Evolutionary conservation across 1,284 basidiomycete genomes (phyloP), one percentile per base, ranked within the genome.

Genomic region (Microbotryomycetes sp.): DNA sequence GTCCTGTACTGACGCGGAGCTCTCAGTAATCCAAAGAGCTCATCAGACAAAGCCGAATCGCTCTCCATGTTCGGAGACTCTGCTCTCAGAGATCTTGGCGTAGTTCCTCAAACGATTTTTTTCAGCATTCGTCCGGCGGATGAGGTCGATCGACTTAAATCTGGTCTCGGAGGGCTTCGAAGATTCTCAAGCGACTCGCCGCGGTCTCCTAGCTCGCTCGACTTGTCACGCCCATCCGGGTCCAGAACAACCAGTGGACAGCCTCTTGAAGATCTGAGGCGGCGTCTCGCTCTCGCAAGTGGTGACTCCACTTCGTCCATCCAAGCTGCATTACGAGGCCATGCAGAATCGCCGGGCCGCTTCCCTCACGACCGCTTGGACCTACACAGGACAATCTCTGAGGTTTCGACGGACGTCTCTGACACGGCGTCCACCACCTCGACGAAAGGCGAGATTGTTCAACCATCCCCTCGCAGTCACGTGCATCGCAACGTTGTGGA

Each of bases 51-150:
- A 6, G 18, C 54, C 27, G 57, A 60, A 18, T 81, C 88, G 4
- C 85, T 86, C 71, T 81, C 83, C 9, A 83, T 80, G 11, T 81
- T 81, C 11, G 82, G 84, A 45, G 79, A 67, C 45, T 67, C 89
- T 31, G 86, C 88, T 67, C 78, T 89, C 46, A 85, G 88, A 74
- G 88, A 89, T 73, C 81, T 93, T 47, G 85, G 87, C 3, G 87
- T 97, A n/a, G 89, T 92, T 0, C 91, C 91, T 5, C 91, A 91
- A 65, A 98, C 93, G 0, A 88, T 98, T 24, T 97, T 99, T 76
- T 81, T 98, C 69, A 89, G 85, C 23, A 76, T 77, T 16, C 9
- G 35, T 11, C 35, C 35, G 35, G 35, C 35, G 11, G 71, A 65
- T 21, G 52, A 54, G 35, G 35, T 11, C 35, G 35, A 9, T 9